Base-by-base conservation (phyloP, 768 basidiomycete genomes). In the Galerina sulciceps region DNA sequence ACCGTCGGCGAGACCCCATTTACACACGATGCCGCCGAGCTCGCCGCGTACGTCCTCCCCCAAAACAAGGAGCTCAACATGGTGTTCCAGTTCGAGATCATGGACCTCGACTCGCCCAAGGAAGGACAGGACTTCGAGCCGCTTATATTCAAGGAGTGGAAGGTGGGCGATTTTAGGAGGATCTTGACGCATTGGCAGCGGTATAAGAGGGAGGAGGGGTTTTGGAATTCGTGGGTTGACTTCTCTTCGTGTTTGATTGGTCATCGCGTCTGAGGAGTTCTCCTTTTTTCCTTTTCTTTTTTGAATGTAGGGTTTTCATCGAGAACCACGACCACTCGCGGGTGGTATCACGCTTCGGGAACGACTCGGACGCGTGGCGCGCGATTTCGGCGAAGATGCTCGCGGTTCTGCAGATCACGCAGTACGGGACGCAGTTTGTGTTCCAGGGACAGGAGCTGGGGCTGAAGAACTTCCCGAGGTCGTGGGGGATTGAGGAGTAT, bases 381-480 rank as follows among this genome's bases (percentile, higher is more conserved):
- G 70, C 76, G 0, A 68, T 79, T 14, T 86, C 85, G 6, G 86
- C 85, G 4, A 91, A 91, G 70, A 73, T 91, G 71, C 70, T 91
- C 17, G 81, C 85, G 1, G 75, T 88, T 53, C 70, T 90, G 36
- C 81, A 90, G 61, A 75, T 82, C 36, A 81, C 85, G 1, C 85
- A 87, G 41, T 75, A 79, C 8, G 90, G 90, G 6, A 90, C 90
- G 17, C 71, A 86, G 59, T 92, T 86, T 68, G 76, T 93, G 10
- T 92, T 86, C 67, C 88, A 92, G 73, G 90, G 89, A 6, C 79
- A 91, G 69, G 91, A 92, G 66, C 78, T 92, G 0, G 90, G 85
- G 0, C 73, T 88, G 69, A 83, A 79, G 69, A 88, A 88, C 56
- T 84, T 87, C 60, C 85, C 87, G 15, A 67, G 76, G 47, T 65